A percentile compares a stretch with the other conserved stretches of the same genome.
phyloP scores from a whole-genome alignment of 2,329 filamentous ascomycete species.

The Hymenoscyphus infarciens region DNA sequence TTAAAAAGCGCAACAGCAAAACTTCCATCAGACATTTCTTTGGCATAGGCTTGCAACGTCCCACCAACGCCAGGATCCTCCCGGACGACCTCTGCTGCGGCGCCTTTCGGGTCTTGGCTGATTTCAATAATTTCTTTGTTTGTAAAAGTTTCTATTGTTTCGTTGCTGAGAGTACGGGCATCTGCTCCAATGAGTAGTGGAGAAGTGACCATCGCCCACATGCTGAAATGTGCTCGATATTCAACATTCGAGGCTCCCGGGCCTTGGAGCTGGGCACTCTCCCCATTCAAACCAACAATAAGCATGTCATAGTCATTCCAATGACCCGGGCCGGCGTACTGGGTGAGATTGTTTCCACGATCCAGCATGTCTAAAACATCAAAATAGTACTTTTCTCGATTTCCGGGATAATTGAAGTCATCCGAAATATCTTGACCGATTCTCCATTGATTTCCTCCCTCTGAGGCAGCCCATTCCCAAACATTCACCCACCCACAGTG shows the following conservation, averaged over 20 bases:
- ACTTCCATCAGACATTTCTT: conserved; percentile 23
- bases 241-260: conserved; percentile 30
- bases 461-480: conserved; percentile 43
- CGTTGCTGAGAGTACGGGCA: conserved; percentile 16
- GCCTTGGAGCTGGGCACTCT: conserved; percentile 41
- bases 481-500: conserved; percentile 43
- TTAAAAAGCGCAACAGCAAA: conserved; percentile 25
- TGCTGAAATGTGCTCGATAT: conserved; percentile 27
- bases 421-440: conserved; percentile 44
- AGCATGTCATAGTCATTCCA: conserved; percentile 42
- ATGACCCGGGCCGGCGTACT: conserved; percentile 46
- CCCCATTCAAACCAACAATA: conserved; percentile 26
- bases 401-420: conserved; percentile 29
- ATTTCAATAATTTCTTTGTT: conserved; percentile 38
- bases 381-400: conserved; percentile 26
- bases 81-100: conserved; percentile 22
- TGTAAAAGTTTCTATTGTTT: conserved; percentile 24
- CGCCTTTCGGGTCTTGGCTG: conserved; percentile 33
- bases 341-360: conserved; percentile 44
- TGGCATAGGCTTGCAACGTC: conserved; percentile 22
- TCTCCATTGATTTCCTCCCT: conserved; percentile 46
- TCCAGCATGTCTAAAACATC: conserved; percentile 43
- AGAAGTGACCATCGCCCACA: conserved; percentile 27
- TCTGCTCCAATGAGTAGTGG: conserved; percentile 29
- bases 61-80: conserved; percentile 7